These are phyloP conservation scores for Hanseniaspora gamundiae DNA, from an alignment of 1,139 yeast species.

Conservation along the genomic window DNA sequence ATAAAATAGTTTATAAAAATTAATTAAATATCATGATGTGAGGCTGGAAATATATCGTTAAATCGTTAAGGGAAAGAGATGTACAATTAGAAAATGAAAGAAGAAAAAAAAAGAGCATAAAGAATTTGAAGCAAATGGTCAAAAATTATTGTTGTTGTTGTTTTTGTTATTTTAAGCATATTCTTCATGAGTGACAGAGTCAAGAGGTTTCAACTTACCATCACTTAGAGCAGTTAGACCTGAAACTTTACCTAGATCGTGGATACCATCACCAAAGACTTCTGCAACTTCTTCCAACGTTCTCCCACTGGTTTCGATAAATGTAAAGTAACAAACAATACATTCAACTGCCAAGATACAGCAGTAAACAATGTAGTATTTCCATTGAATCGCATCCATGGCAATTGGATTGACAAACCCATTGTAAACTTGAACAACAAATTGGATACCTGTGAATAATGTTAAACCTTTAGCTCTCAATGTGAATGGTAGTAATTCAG, in stretches of 20 bases:
- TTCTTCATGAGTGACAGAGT: slow-evolving; percentile 2
- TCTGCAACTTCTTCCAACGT: slow-evolving; percentile 43
- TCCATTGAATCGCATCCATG: slow-evolving; percentile 47
- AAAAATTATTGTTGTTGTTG: too few species aligned
- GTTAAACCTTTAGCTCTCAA: slow-evolving; percentile 27
- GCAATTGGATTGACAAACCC: slow-evolving; percentile 49
- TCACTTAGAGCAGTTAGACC: slow-evolving; percentile 9
- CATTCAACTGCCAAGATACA: slow-evolving; percentile 31
- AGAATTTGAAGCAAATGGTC: too few species aligned
- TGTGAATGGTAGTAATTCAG: slow-evolving; percentile 31
- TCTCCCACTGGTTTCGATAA: slow-evolving; percentile 41
- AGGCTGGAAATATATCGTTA: too few species aligned
- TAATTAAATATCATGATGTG: too few species aligned
- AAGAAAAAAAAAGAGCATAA: too few species aligned
- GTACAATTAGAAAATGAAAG: too few species aligned
- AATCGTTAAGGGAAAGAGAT: too few species aligned
- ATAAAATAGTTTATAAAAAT: too few species aligned
- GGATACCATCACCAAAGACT: slow-evolving; percentile 31
- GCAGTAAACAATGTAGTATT: slow-evolving; percentile 44
- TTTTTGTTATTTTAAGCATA: slow-evolving; percentile 1
- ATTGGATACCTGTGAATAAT: slow-evolving; percentile 23
- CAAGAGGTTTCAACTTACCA: slow-evolving; percentile 4
- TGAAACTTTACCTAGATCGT: slow-evolving; percentile 15
- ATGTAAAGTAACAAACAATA: slow-evolving; percentile 30
- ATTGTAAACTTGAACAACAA: slow-evolving; percentile 25